Evolutionary conservation across 176 grass and related monocot genomes (phyloP).

Genomic region (Oryza longistaminata): DNA sequence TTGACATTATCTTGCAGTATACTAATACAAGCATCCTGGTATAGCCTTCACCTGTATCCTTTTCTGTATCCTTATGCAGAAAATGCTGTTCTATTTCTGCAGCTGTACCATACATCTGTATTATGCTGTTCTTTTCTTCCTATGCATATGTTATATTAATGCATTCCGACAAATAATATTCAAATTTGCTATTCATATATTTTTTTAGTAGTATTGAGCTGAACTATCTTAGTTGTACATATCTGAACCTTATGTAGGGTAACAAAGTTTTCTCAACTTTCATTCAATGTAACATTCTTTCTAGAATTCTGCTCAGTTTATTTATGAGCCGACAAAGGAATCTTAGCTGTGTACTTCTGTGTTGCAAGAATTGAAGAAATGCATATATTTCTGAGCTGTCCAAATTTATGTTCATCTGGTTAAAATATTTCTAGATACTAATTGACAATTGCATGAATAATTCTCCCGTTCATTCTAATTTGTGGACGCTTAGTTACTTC

Average conservation of each 20-base stretch:
- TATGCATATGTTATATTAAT: constrained; percentile 3
- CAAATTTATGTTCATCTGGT: background rate
- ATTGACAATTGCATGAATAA: background rate
- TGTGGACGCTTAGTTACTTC: background rate
- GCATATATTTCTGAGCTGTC: background rate
- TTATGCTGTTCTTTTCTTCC: background rate
- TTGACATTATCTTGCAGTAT: constrained; percentile 64
- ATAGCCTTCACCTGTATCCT: constrained; percentile 82
- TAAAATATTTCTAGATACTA: background rate
- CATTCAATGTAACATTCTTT: constrained; percentile 4
- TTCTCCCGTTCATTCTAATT: background rate
- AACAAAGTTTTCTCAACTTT: background rate
- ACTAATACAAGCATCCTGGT: constrained; percentile 51
- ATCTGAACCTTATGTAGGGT: background rate
- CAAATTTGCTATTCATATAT: constrained; percentile 5
- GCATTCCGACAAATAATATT: constrained; percentile 13
- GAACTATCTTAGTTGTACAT: background rate
- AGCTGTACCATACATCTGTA: constrained; percentile 12
- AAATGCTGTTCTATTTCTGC: constrained; percentile 36
- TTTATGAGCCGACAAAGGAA: constrained; percentile 22
- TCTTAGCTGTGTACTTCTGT: constrained; percentile 15
- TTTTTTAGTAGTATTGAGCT: background rate
- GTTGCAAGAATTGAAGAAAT: background rate
- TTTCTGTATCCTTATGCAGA: constrained; percentile 84
- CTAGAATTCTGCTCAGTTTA: constrained; percentile 12